Percentiles rank a stretch among this genome's conserved stretches.
phyloP scores from a whole-genome alignment of 176 grass and related monocot genomes.

The Oryza brachyantha region DNA sequence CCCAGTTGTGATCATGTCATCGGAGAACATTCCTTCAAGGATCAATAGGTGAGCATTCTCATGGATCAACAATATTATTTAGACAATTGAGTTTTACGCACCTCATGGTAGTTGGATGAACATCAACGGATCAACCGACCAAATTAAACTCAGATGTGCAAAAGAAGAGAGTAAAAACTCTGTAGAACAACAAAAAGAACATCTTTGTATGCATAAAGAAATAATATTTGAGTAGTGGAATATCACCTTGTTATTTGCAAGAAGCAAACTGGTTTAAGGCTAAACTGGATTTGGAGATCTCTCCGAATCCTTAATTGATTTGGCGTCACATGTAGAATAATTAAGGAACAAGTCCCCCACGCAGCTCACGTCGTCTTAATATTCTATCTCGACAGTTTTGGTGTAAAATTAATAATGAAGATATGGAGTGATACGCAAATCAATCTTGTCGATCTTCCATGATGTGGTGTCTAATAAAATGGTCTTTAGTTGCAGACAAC shows the following conservation, averaged over 20 bases:
- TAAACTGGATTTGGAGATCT: slow-evolving; percentile 30
- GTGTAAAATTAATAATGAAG: slow-evolving; percentile 21
- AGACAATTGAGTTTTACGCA: too few relatives aligned
- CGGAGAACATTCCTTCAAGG: slow-evolving; percentile 90
- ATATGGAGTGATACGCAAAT: slow-evolving; percentile 42
- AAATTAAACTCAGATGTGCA: too few relatives aligned
- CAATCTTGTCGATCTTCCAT: slow-evolving; percentile 31
- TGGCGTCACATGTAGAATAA: slow-evolving; percentile 31
- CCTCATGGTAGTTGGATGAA: too few relatives aligned
- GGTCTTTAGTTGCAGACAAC: slow-evolving; percentile 23
- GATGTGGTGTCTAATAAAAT: slow-evolving; percentile 24
- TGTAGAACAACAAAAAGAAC: not conserved
- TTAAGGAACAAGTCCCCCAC: slow-evolving; percentile 22
- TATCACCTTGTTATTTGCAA: not conserved
- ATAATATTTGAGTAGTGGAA: not conserved
- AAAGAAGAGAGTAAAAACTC: not conserved
- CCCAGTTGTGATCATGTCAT: slow-evolving; percentile 97
- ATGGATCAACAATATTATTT: not conserved
- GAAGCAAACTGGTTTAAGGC: slow-evolving; percentile 1
- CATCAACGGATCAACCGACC: too few relatives aligned
- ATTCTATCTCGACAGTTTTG: slow-evolving; percentile 19
- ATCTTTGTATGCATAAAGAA: not conserved
- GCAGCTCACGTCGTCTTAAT: slow-evolving; percentile 19
- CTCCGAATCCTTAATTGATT: slow-evolving; percentile 29
- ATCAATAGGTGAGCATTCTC: slow-evolving; percentile 72